phyloP scores from a whole-genome alignment of 1,284 basidiomycete genomes.

The Cryptococcus floricola region DNA sequence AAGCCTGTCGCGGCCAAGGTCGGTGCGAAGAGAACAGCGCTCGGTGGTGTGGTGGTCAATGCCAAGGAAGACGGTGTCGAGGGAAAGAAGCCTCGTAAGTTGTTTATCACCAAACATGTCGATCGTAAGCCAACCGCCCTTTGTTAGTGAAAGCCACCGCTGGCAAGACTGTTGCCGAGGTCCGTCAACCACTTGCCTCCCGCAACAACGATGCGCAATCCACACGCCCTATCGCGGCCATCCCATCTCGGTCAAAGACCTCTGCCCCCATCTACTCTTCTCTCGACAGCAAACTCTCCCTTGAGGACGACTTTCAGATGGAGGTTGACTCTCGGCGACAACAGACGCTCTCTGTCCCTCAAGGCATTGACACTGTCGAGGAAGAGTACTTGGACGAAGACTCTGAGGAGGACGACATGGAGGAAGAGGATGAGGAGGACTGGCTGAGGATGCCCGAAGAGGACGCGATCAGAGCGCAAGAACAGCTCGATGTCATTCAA shows the following conservation, averaged over 20 bases:
- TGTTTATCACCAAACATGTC: background rate
- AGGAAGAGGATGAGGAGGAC: slow-evolving; percentile 59
- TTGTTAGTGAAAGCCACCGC: slow-evolving; percentile 15
- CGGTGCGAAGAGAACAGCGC: slow-evolving; percentile 41
- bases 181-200: slow-evolving; percentile 34
- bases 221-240: slow-evolving; percentile 37
- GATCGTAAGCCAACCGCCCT: background rate
- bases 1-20: slow-evolving; percentile 36
- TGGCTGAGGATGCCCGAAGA: slow-evolving; percentile 60
- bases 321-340: slow-evolving; percentile 29
- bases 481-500: slow-evolving; percentile 43
- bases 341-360: slow-evolving; percentile 1
- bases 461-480: slow-evolving; percentile 32
- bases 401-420: slow-evolving; percentile 37
- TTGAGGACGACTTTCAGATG: slow-evolving; percentile 30
- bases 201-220: slow-evolving; percentile 24
- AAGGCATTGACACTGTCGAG: slow-evolving; percentile 12
- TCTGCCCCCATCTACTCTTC: slow-evolving; percentile 10
- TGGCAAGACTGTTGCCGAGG: slow-evolving; percentile 25
- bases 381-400: slow-evolving; percentile 20
- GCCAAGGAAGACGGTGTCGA: slow-evolving; percentile 27
- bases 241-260: slow-evolving; percentile 31
- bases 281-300: slow-evolving; percentile 9
- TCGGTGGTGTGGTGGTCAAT: slow-evolving; percentile 39
- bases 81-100: slow-evolving; percentile 36